Evolutionary conservation across 2,329 filamentous ascomycete species (phyloP).

Genomic region (Dactylellina sp.): DNA sequence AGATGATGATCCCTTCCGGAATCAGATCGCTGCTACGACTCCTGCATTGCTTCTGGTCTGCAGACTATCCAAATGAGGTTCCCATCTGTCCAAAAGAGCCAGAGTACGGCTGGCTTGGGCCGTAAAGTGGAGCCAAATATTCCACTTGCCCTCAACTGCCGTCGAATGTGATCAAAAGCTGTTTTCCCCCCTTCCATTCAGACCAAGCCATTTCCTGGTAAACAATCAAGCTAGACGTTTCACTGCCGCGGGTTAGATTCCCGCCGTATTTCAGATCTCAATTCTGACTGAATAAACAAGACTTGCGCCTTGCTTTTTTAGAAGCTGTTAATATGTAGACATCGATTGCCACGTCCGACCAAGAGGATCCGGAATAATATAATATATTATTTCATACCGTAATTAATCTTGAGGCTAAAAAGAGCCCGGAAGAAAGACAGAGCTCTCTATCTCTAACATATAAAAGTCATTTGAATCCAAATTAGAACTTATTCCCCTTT

Average conservation of each 20-base stretch:
- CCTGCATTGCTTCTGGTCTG: conserved; percentile 38
- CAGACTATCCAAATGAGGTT: conserved; percentile 8
- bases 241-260: conserved; percentile 53
- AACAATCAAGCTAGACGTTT: conserved; percentile 52
- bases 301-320: background rate
- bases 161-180: conserved; percentile 34
- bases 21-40: conserved; percentile 6
- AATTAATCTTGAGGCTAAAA: no score
- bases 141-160: conserved; percentile 10
- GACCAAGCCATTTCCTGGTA: conserved; percentile 29
- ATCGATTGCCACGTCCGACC: conserved; percentile 12
- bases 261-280: conserved; percentile 41
- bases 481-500: no score
- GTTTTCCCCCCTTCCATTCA: background rate
- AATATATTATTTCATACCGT: no score
- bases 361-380: no score
- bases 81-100: background rate
- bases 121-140: conserved; percentile 28
- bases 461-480: no score
- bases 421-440: no score
- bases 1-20: conserved; percentile 40
- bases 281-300: conserved; percentile 43
- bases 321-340: background rate
- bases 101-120: conserved; percentile 32
- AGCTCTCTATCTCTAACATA: no score